Evolutionary conservation across 345 rosid genomes (phyloP).

Genomic region (Kernera saxatilis): DNA sequence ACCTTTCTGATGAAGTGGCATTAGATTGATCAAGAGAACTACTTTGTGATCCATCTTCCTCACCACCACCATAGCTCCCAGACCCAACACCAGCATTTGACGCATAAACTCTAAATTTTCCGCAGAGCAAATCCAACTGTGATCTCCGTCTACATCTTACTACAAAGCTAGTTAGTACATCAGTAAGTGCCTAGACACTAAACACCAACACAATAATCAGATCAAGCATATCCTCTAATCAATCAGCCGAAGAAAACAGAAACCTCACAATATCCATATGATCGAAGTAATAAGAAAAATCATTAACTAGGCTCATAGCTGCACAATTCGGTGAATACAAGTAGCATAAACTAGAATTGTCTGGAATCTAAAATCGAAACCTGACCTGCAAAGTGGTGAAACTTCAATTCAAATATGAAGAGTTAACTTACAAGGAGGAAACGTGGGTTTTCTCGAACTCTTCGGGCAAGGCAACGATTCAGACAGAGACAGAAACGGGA

Average conservation of each 20-base stretch:
- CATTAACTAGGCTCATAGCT: background rate
- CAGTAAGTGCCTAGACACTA: background rate
- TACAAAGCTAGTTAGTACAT: slow-evolving; percentile 31
- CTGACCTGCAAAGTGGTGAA: no score
- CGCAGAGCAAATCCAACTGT: slow-evolving; percentile 28
- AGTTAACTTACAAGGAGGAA: slow-evolving; percentile 44
- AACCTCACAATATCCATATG: background rate
- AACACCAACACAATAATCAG: background rate
- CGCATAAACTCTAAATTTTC: slow-evolving; percentile 49
- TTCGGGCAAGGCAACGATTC: slow-evolving; percentile 50
- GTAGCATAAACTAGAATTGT: background rate
- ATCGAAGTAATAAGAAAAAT: background rate
- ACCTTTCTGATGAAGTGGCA: slow-evolving; percentile 50
- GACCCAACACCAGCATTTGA: slow-evolving; percentile 68
- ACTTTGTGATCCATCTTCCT: slow-evolving; percentile 47
- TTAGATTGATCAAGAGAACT: slow-evolving; percentile 36
- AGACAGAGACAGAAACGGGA: slow-evolving; percentile 43
- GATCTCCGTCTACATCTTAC: slow-evolving; percentile 63
- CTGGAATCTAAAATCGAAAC: background rate
- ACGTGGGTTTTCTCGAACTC: slow-evolving; percentile 31
- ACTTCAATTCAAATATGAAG: background rate
- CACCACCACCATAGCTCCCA: slow-evolving; percentile 49
- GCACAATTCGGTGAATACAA: background rate
- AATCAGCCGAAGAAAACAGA: background rate
- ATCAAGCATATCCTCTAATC: background rate